These are phyloP conservation scores for Trichoderma sp. DNA, from an alignment of 2,329 filamentous ascomycete species.

Conservation along the genomic window DNA sequence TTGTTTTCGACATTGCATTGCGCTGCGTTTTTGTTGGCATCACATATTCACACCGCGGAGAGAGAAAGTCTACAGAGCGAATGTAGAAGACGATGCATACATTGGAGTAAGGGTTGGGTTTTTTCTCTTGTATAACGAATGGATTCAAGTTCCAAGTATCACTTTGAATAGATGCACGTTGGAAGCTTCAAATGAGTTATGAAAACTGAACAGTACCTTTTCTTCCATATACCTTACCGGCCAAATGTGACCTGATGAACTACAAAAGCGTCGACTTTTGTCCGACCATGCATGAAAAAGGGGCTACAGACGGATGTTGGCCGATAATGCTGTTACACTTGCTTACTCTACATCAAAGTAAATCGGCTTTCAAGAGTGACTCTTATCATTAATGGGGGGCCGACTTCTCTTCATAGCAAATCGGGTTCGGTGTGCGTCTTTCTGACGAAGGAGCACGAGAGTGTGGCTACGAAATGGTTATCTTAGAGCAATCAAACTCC, in stretches of 20 bases:
- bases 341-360: background rate
- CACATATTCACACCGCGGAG: background rate
- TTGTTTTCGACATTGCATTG: constrained; percentile 24
- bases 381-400: background rate
- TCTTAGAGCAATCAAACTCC: background rate
- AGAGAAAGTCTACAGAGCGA: background rate
- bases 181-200: background rate
- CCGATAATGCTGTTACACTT: background rate
- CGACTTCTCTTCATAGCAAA: background rate
- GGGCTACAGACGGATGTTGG: background rate
- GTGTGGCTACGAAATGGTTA: background rate
- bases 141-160: background rate
- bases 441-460: background rate
- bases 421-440: background rate
- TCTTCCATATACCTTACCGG: background rate
- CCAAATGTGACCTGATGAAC: background rate
- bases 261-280: background rate
- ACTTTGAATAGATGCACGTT: background rate
- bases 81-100: constrained; percentile 15
- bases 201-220: background rate
- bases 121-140: constrained; percentile 1
- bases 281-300: background rate
- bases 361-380: background rate
- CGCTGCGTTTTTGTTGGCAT: constrained; percentile 7
- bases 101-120: background rate